phyloP scores from a whole-genome alignment of 2,329 filamentous ascomycete genomes.

The Exophiala lecanii-corni region DNA sequence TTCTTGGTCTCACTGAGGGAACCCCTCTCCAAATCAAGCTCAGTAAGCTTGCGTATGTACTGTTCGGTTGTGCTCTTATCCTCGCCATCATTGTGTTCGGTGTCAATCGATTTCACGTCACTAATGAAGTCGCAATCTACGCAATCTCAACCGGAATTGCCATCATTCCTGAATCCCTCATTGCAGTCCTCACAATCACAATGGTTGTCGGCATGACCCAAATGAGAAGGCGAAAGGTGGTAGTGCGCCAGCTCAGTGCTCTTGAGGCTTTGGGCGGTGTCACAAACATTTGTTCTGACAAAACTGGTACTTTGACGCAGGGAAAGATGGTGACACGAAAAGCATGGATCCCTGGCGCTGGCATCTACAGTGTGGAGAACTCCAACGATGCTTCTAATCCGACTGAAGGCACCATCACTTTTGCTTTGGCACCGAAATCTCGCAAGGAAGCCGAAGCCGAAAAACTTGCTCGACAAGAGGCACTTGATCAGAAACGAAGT shows the following conservation, averaged over 20 bases:
- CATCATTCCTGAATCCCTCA: conserved; percentile 61
- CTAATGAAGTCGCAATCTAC: conserved; percentile 57
- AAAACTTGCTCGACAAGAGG: conserved; percentile 38
- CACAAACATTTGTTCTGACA: conserved; percentile 56
- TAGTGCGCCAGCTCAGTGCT: conserved; percentile 50
- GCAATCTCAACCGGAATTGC: conserved; percentile 55
- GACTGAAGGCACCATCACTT: conserved; percentile 45
- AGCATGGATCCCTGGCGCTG: conserved; percentile 52
- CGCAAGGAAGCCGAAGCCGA: conserved; percentile 31
- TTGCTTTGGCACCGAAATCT: conserved; percentile 32
- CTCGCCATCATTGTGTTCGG: conserved; percentile 60
- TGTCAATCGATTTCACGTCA: conserved; percentile 52
- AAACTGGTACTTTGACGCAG: conserved; percentile 52
- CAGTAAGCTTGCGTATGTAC: conserved; percentile 74
- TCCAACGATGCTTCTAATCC: conserved; percentile 54
- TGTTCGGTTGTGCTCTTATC: conserved; percentile 67
- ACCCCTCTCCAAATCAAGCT: conserved; percentile 82
- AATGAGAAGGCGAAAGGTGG: conserved; percentile 51
- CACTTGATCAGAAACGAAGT: conserved; percentile 56
- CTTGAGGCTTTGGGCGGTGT: conserved; percentile 55
- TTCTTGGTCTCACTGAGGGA: conserved; percentile 61
- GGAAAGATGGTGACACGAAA: conserved; percentile 59
- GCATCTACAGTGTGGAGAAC: conserved; percentile 49
- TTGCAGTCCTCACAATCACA: conserved; percentile 59
- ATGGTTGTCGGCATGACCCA: conserved; percentile 54